Evolutionary conservation across 768 basidiomycete genomes (phyloP).

Genomic region (Pleurotus salmoneostramineus): DNA sequence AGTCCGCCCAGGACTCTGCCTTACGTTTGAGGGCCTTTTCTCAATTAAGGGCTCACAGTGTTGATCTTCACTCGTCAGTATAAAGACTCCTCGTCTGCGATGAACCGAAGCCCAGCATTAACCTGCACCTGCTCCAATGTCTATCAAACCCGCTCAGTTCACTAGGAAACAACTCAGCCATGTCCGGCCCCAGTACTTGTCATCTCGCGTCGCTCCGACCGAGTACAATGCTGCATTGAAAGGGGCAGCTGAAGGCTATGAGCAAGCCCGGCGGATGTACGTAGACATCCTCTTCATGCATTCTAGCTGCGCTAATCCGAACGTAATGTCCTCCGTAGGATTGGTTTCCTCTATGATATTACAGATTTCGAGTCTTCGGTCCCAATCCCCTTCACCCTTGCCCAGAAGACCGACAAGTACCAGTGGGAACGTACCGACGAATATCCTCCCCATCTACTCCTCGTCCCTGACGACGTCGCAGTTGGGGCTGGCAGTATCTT

Average conservation of each 20-base stretch:
- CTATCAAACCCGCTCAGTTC: no score
- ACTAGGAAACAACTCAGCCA: background rate
- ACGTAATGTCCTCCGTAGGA: background rate
- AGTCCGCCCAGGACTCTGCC: no score
- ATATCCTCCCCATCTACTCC: constrained; percentile 17
- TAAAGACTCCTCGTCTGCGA: no score
- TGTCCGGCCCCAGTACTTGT: background rate
- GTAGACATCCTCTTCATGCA: background rate
- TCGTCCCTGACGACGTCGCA: constrained; percentile 11
- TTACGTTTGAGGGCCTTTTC: no score
- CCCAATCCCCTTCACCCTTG: constrained; percentile 6
- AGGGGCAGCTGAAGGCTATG: background rate
- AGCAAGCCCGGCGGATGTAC: background rate
- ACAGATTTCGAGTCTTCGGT: constrained; percentile 9
- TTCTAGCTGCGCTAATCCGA: background rate
- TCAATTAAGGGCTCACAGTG: no score
- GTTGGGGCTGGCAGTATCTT: constrained; percentile 12
- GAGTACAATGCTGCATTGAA: background rate
- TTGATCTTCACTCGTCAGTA: no score
- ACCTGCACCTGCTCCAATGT: no score
- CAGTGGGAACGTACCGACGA: constrained; percentile 13
- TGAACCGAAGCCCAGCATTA: no score
- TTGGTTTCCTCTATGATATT: constrained; percentile 2
- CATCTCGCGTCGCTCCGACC: background rate
- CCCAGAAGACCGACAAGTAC: constrained; percentile 9